Evolutionary conservation across 805 yeast species (phyloP).

Genomic region (Kluyveromyces starmeri): DNA sequence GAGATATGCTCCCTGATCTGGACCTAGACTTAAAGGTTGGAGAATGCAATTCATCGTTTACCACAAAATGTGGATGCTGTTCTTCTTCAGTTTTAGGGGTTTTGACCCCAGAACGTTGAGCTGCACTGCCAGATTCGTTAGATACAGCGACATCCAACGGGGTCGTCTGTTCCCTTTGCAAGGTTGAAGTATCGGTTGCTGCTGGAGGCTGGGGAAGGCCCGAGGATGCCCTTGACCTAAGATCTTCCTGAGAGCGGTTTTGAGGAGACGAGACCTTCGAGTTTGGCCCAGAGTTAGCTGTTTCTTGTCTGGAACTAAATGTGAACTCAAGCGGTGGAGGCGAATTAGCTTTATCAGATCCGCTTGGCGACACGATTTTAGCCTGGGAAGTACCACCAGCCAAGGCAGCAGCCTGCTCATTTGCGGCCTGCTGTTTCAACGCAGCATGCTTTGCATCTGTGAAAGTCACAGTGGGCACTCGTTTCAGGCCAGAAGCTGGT

Average conservation of each 20-base stretch:
- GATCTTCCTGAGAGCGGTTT: neutral
- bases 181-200: neutral
- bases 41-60: constrained; percentile 19
- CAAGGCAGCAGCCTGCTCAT: constrained; percentile 9
- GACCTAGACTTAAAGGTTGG: constrained; percentile 17
- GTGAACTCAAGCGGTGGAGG: constrained; percentile 4
- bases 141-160: neutral
- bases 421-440: constrained; percentile 11
- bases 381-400: neutral
- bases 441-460: constrained; percentile 18
- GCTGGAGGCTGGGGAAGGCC: neutral
- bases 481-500: constrained; percentile 26
- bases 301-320: neutral
- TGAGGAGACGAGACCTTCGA: neutral
- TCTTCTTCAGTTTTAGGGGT: constrained; percentile 19
- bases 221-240: neutral
- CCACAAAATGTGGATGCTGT: constrained; percentile 70
- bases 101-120: neutral
- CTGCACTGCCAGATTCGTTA: neutral
- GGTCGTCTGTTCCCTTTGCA: neutral
- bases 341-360: constrained; percentile 1
- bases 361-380: neutral
- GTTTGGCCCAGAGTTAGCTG: neutral
- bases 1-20: constrained; percentile 16
- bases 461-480: constrained; percentile 27